Evolutionary conservation across 441 rosid genomes (phyloP).

Genomic region (Eruca vesicaria): DNA sequence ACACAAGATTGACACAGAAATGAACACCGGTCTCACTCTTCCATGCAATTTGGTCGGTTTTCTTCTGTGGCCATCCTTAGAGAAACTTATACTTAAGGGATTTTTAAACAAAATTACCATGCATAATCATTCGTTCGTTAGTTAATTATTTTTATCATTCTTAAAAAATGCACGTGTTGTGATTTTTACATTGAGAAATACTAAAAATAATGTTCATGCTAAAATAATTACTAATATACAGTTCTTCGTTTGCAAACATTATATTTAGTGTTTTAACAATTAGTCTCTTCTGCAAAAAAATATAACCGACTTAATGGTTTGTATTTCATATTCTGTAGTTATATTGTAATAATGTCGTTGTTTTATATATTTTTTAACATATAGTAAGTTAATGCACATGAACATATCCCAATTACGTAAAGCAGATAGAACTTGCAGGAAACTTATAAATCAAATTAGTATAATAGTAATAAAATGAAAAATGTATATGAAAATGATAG

Average conservation of each 20-base stretch:
- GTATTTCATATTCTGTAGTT: background rate
- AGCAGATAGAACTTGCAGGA: background rate
- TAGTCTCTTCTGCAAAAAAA: background rate
- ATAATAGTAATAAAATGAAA: background rate
- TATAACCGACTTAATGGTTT: background rate
- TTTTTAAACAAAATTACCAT: background rate
- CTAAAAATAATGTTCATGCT: background rate
- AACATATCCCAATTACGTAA: background rate
- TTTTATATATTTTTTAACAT: background rate
- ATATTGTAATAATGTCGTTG: background rate
- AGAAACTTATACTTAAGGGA: background rate
- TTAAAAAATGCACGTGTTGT: background rate
- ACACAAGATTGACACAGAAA: conserved; percentile 15
- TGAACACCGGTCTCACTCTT: conserved; percentile 30
- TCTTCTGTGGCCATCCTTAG: conserved; percentile 18
- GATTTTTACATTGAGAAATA: background rate
- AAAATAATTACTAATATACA: background rate
- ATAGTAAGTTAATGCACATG: background rate
- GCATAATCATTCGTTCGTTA: background rate
- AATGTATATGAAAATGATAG: background rate
- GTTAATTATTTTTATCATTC: background rate
- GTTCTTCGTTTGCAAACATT: background rate
- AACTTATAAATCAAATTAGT: background rate
- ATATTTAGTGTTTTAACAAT: background rate
- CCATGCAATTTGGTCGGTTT: conserved; percentile 36